Evolutionary conservation across 495 filamentous ascomycete genomes (phyloP).

Genomic region (Bathelium albidoporum): DNA sequence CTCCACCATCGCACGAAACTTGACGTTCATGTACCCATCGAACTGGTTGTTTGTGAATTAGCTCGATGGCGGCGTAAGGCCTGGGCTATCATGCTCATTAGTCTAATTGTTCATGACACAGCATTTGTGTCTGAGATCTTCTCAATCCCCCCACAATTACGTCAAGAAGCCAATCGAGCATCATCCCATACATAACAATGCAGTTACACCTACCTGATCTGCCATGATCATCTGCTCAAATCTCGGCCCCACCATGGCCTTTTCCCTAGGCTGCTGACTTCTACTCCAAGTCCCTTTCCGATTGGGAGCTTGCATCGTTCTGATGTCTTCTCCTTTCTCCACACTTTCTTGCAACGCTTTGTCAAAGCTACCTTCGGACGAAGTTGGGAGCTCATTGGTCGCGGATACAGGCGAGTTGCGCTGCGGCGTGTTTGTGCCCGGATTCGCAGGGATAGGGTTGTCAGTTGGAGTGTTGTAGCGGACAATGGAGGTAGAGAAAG

Average conservation of each 20-base stretch:
- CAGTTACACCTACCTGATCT: constrained; percentile 55
- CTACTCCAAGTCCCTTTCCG: constrained; percentile 66
- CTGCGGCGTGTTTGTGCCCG: constrained; percentile 39
- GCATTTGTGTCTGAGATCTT: too few relatives aligned
- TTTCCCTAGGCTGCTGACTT: constrained; percentile 66
- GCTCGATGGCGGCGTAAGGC: constrained; percentile 79
- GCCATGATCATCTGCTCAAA: constrained; percentile 95
- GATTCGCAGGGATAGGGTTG: constrained; percentile 44
- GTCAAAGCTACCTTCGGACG: constrained; percentile 36
- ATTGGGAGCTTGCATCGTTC: constrained; percentile 77
- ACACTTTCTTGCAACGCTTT: constrained; percentile 45
- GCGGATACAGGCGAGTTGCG: constrained; percentile 36
- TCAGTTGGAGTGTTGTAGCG: constrained; percentile 27
- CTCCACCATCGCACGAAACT: constrained; percentile 87
- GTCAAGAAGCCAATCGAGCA: too few relatives aligned
- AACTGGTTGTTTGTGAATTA: constrained; percentile 93
- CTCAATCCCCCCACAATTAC: too few relatives aligned
- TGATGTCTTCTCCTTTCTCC: constrained; percentile 48
- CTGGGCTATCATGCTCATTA: constrained; percentile 50
- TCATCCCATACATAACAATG: too few relatives aligned
- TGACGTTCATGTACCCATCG: constrained; percentile 73
- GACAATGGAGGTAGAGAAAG: not conserved
- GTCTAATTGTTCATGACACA: not conserved
- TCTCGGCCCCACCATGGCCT: constrained; percentile 83
- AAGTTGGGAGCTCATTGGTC: constrained; percentile 49